Percentiles rank a stretch among this genome's conserved stretches.
Conservation (phyloP, 1,284 basidiomycete genomes). For the Lignosus rhinocerotis region DNA sequence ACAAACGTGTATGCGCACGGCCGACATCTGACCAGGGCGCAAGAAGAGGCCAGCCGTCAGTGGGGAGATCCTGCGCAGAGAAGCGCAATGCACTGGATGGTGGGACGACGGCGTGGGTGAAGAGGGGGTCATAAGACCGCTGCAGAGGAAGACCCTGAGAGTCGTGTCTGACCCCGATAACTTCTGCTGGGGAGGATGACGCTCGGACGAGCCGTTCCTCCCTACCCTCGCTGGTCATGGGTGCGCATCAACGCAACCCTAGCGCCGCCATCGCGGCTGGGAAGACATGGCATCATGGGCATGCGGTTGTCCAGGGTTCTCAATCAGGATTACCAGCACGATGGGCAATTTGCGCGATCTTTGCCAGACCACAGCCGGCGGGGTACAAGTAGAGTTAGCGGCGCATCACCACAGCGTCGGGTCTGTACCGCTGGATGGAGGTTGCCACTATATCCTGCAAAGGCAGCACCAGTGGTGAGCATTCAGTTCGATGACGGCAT, state of each 20-base stretch:
- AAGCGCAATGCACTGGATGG: neutral
- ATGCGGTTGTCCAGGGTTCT: neutral
- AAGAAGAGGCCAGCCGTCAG: neutral
- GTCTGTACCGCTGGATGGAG: neutral
- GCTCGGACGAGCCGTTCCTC: slow-evolving; percentile 1
- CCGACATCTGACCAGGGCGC: slow-evolving; percentile 8
- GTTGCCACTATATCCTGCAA: neutral
- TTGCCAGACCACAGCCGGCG: neutral
- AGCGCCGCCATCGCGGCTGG: neutral
- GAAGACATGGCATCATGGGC: neutral
- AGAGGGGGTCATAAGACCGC: slow-evolving; percentile 9
- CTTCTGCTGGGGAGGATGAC: neutral
- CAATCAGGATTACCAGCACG: neutral
- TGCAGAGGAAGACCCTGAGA: slow-evolving; percentile 10
- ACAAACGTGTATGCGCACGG: slow-evolving; percentile 2
- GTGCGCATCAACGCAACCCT: slow-evolving; percentile 1
- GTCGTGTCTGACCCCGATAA: slow-evolving; percentile 2
- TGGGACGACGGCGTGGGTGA: slow-evolving; percentile 6
- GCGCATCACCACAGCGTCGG: neutral
- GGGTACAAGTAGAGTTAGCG: slow-evolving; percentile 2
- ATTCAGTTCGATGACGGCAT: neutral
- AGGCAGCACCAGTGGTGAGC: neutral
- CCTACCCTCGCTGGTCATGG: slow-evolving; percentile 8
- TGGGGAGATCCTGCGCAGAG: neutral
- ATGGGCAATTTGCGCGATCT: neutral